Evolutionary conservation across 2,329 filamentous ascomycete genomes (phyloP), one percentile per base, ranked within the genome.

Genomic region (Arthrobotrys musiformis): DNA sequence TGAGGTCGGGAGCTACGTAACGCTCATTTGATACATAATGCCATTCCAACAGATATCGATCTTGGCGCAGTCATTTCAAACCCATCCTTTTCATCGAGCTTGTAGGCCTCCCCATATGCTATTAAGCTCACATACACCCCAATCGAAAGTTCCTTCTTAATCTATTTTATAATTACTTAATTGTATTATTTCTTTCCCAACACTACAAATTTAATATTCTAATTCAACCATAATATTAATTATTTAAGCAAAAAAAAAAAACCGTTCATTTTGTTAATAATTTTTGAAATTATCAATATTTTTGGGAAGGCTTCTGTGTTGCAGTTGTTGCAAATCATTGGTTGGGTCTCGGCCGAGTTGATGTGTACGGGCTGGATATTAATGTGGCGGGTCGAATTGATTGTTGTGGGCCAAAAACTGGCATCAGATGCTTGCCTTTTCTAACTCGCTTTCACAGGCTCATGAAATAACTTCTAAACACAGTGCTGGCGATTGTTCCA

Each of bases 41-140:
- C 58, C 60, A 72, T 64, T 17, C 68, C 68, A 46, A 72, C 68
- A 19, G 68, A 72, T 26, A n/a, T n/a, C n/a, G n/a, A n/a, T n/a
- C n/a, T 40, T 13, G 68, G 68, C 9, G 68, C 48, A 0, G 68
- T 72, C 30, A 64, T n/a, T 33, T 64, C 58, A 30, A 72, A 72
- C 17, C 68, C 68, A 24, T 58, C 66, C 33, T 66, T 24, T 26
- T 66, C 60, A 19, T 73, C 66, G 4, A 66, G 37, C 30, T 58
- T 60, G 24, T 67, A 73, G 2, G 69, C 69, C 26, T 73, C 50
- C 5, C 69, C 69, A 35, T 73, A 50, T 17, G 60, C 60, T 13
- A 73, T 66, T 22, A 73, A 46, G 28, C 60, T 73, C 24, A 73
- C 61, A 52, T 73, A 73, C 7, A 61, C 69, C 2, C 69, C 48